phyloP scores from a whole-genome alignment of 768 basidiomycete species.

The Kwoniella pini region DNA sequence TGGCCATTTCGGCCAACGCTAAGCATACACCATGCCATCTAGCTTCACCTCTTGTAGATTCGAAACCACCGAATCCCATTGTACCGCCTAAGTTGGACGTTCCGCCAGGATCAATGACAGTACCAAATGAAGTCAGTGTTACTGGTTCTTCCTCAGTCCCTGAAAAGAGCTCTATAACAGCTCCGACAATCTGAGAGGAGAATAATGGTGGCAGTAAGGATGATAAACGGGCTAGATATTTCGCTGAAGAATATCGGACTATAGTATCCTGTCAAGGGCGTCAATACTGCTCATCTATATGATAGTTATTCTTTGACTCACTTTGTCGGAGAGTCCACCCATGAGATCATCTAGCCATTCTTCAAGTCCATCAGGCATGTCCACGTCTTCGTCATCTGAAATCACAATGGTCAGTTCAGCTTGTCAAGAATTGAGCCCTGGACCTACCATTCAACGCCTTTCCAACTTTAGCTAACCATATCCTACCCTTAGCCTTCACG shows the following conservation, averaged over 20 bases:
- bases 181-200: slow-evolving; percentile 76
- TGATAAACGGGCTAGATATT: slow-evolving; percentile 81
- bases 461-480: slow-evolving; percentile 48
- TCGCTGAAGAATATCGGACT: slow-evolving; percentile 92
- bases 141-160: slow-evolving; percentile 53
- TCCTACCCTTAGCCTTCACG: slow-evolving; percentile 49
- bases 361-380: slow-evolving; percentile 80
- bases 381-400: slow-evolving; percentile 41
- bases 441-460: background rate
- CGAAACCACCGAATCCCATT: slow-evolving; percentile 43
- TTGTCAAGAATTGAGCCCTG: background rate
- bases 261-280: slow-evolving; percentile 96
- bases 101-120: slow-evolving; percentile 45
- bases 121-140: slow-evolving; percentile 32
- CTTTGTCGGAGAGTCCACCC: slow-evolving; percentile 75
- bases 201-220: slow-evolving; percentile 76
- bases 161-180: slow-evolving; percentile 71
- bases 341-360: slow-evolving; percentile 71
- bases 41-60: slow-evolving; percentile 61
- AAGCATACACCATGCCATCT: slow-evolving; percentile 95
- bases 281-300: background rate
- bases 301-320: slow-evolving; percentile 49
- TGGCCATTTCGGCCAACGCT: slow-evolving; percentile 87
- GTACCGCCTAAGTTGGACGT: slow-evolving; percentile 31
- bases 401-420: background rate